Percentiles rank a stretch among this genome's conserved stretches.
These are phyloP conservation scores for Arxiozyma bovina DNA, from an alignment of 1,139 yeast species.

Conservation along the genomic window DNA sequence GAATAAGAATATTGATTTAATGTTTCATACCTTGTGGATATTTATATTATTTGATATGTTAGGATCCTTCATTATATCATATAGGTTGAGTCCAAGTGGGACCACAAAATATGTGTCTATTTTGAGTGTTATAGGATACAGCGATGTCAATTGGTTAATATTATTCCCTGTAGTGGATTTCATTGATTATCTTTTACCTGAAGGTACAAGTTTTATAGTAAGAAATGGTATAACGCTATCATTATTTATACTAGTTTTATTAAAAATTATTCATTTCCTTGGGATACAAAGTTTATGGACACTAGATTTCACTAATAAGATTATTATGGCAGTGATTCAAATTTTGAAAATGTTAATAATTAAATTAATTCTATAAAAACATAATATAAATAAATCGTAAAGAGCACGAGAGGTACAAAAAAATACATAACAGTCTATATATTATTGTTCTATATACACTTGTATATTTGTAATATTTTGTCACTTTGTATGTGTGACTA, in stretches of 20 bases:
- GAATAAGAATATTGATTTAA: not conserved
- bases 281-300: conserved; percentile 2
- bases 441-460: too few species aligned
- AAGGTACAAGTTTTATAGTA: not conserved
- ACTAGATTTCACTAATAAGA: not conserved
- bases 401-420: too few species aligned
- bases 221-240: not conserved
- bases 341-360: conserved; percentile 1
- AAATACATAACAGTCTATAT: not conserved
- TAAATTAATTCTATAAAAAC: not conserved
- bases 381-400: too few species aligned
- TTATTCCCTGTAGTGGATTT: conserved; percentile 15
- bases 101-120: conserved; percentile 10
- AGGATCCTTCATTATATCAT: conserved; percentile 5
- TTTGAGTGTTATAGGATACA: conserved; percentile 25
- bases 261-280: not conserved
- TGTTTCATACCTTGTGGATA: conserved; percentile 20
- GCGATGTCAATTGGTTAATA: conserved; percentile 26
- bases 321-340: not conserved
- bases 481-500: too few species aligned
- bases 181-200: conserved; percentile 3
- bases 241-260: not conserved
- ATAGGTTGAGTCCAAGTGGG: not conserved
- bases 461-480: not conserved
- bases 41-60: conserved; percentile 17